Evolutionary conservation across 1,139 yeast species (phyloP).

Genomic region (Magnusiomyces clavatus): DNA sequence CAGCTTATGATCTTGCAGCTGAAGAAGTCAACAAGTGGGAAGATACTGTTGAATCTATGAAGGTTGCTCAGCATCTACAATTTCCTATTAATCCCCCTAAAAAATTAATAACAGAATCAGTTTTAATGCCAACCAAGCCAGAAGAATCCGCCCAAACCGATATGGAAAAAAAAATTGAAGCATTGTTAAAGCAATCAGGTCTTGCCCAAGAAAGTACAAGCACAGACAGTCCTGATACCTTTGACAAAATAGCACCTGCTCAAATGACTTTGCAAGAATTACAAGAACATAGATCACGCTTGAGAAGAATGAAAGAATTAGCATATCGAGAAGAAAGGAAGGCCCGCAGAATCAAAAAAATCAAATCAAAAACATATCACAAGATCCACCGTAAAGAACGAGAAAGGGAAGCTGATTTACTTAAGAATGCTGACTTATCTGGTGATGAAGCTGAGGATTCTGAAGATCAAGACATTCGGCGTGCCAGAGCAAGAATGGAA

Average conservation of each 20-base stretch:
- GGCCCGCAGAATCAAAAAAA: constrained; percentile 85
- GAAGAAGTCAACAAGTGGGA: constrained; percentile 86
- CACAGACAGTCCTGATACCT: constrained; percentile 40
- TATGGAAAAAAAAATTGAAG: constrained; percentile 59
- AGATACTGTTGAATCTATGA: constrained; percentile 67
- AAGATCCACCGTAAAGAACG: constrained; percentile 82
- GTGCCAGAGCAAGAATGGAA: constrained; percentile 91
- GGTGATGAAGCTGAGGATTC: constrained; percentile 45
- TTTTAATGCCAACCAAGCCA: constrained; percentile 24
- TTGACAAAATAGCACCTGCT: constrained; percentile 74
- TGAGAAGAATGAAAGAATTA: constrained; percentile 86
- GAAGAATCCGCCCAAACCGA: constrained; percentile 28
- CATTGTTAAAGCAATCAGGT: constrained; percentile 55
- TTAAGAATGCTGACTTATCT: constrained; percentile 24
- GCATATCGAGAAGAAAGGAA: constrained; percentile 93
- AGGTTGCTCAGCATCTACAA: constrained; percentile 75
- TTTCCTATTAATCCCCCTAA: constrained; percentile 55
- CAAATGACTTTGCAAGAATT: constrained; percentile 76
- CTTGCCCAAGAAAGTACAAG: constrained; percentile 29
- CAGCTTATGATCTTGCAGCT: constrained; percentile 84
- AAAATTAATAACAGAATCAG: constrained; percentile 37
- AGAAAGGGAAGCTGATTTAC: constrained; percentile 56
- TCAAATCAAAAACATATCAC: constrained; percentile 85
- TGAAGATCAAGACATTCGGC: constrained; percentile 57
- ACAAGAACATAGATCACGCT: constrained; percentile 67